A percentile compares a stretch with the other conserved stretches of the same genome.
These are phyloP conservation scores for Chalciporus chontae DNA, from an alignment of 768 basidiomycete genomes.

Conservation along the genomic window DNA sequence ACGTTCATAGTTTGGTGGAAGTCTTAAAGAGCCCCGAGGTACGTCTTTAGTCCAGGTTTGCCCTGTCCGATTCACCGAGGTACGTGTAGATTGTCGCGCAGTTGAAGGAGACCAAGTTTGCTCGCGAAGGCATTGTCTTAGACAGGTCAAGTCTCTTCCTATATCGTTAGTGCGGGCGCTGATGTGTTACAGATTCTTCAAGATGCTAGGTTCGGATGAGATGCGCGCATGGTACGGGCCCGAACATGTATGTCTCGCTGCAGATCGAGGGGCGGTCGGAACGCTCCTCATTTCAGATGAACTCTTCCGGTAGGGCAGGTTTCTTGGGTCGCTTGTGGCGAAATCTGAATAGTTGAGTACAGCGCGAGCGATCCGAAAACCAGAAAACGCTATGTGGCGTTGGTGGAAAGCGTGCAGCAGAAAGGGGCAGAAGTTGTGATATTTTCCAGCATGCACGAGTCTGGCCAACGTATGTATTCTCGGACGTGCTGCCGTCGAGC, in stretches of 20 bases:
- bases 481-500: background rate
- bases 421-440: conserved; percentile 93
- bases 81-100: conserved; percentile 58
- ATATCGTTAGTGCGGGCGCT: background rate
- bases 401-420: conserved; percentile 85
- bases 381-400: conserved; percentile 78
- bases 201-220: conserved; percentile 93
- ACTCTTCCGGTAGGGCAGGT: conserved; percentile 67
- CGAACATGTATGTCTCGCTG: conserved; percentile 87
- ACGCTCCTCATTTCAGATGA: conserved; percentile 93
- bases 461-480: conserved; percentile 80
- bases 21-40: conserved; percentile 95
- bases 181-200: conserved; percentile 73
- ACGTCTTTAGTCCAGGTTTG: conserved; percentile 12
- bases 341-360: background rate
- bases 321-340: background rate
- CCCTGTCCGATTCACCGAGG: background rate
- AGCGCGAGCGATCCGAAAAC: conserved; percentile 78
- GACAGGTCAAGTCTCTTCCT: conserved; percentile 57
- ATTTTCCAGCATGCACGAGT: conserved; percentile 99
- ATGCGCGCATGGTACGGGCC: conserved; percentile 99
- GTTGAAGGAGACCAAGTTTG: conserved; percentile 94
- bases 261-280: conserved; percentile 90
- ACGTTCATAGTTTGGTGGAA: conserved; percentile 94
- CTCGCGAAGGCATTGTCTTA: conserved; percentile 84